A percentile compares a stretch with the other conserved stretches of the same genome.
phyloP scores from a whole-genome alignment of 768 basidiomycete genomes.

The Auriscalpium vulgare region DNA sequence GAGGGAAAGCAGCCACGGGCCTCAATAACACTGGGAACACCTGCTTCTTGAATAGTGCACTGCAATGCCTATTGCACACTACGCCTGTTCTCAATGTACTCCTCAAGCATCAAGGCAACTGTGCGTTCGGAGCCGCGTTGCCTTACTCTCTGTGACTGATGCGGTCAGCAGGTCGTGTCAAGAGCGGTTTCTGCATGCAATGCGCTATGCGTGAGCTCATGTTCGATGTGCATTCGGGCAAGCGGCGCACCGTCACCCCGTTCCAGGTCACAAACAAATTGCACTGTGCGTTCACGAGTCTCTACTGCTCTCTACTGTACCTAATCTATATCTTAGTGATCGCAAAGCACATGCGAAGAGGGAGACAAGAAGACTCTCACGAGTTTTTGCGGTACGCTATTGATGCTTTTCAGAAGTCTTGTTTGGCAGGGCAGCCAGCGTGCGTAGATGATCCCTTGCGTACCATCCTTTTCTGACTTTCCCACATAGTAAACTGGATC shows the following conservation, averaged over 20 bases:
- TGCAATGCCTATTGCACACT: conserved; percentile 92
- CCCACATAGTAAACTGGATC: conserved; percentile 53
- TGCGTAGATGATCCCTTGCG: conserved; percentile 30
- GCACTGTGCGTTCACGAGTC: conserved; percentile 41
- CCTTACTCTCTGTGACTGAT: not conserved
- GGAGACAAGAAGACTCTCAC: conserved; percentile 96
- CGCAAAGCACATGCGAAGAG: conserved; percentile 83
- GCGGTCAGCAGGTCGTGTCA: conserved; percentile 29
- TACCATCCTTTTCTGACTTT: not conserved
- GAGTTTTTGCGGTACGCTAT: conserved; percentile 94
- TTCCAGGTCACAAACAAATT: conserved; percentile 57
- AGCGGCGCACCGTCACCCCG: conserved; percentile 51
- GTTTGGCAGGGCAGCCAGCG: conserved; percentile 65
- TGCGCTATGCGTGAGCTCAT: conserved; percentile 60
- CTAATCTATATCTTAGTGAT: conserved; percentile 47
- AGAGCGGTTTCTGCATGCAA: conserved; percentile 65
- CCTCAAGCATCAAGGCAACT: conserved; percentile 35
- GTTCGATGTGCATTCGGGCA: conserved; percentile 38
- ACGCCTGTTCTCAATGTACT: conserved; percentile 72
- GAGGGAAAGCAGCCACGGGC: conserved; percentile 45
- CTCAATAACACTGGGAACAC: conserved; percentile 87
- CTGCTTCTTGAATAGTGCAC: conserved; percentile 90
- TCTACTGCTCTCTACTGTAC: not conserved
- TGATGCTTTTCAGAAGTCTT: conserved; percentile 84
- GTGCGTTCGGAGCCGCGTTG: not conserved